A percentile compares a stretch with the other conserved stretches of the same genome.
Conservation (phyloP, 768 basidiomycete species). For the Tricholoma bakamatsutake region DNA sequence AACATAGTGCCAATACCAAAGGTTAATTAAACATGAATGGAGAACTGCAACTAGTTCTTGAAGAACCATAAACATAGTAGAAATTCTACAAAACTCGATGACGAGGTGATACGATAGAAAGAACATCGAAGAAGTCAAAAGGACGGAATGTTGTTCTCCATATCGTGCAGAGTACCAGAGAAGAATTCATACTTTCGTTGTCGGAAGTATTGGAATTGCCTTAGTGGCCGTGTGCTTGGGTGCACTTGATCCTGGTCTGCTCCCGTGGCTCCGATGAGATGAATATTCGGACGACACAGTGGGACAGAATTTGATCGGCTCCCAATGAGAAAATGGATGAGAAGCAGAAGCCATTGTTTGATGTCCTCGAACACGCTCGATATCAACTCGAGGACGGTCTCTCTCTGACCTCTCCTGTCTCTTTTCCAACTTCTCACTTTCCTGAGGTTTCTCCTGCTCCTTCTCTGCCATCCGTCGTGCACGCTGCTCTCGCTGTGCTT, state of each 20-base stretch:
- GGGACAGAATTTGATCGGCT: constrained; percentile 3
- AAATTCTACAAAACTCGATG: neutral
- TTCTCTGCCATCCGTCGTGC: constrained; percentile 12
- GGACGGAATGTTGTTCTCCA: neutral
- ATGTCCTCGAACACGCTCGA: neutral
- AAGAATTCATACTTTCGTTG: constrained; percentile 3
- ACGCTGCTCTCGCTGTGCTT: constrained; percentile 20
- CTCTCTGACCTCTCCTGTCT: constrained; percentile 10
- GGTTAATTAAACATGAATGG: neutral
- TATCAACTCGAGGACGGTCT: constrained; percentile 1
- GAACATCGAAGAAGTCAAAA: neutral
- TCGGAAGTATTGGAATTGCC: constrained; percentile 4
- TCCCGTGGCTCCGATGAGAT: constrained; percentile 8
- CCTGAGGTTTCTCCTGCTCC: constrained; percentile 7
- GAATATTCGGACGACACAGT: constrained; percentile 3
- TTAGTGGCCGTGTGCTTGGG: constrained; percentile 5
- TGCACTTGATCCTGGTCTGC: constrained; percentile 3
- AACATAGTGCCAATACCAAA: neutral
- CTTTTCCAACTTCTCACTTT: constrained; percentile 9
- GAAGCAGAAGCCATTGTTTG: constrained; percentile 7
- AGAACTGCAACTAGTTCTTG: neutral
- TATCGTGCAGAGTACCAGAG: neutral
- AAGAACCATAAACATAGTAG: neutral
- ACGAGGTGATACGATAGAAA: neutral
- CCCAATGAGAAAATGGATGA: constrained; percentile 6